Evolutionary conservation across 2,329 filamentous ascomycete genomes (phyloP), one percentile per base, ranked within the genome.

Genomic region (Leptographium wingfieldii): DNA sequence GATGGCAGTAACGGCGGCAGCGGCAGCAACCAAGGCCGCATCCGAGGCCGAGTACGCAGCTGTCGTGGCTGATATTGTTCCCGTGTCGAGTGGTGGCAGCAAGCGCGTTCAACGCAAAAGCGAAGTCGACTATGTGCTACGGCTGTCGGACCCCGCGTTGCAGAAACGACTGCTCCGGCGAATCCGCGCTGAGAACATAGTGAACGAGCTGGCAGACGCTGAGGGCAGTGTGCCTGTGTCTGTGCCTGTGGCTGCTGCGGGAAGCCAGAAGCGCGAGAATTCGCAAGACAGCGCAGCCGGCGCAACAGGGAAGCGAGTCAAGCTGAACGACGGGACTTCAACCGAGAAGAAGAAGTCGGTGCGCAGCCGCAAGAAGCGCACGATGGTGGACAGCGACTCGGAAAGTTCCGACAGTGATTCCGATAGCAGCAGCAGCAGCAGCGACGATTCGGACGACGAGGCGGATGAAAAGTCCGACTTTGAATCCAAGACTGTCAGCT

Each of bases 181-280:
- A 59, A 83, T 85, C 75, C 80, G 83, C 38, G 80, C 82, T 10
- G 82, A 86, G 69, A 74, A 77, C 63, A 75, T 86, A 35, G 65
- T 83, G 68, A 3, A 67, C 67, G 1, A 65, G 33, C 35, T 55
- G 66, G 14, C 66, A 66, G 22, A 65, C 61, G 25, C 14, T 66
- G 1, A 65, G 66, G 10, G 66, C 70, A 5, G 61, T 48, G 27
- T 22, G 43, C 5, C 14, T 35, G 33, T 35, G 33, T 7, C 9
- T 35, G 33, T 35, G 5, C 2, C 33, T 35, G 33, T 35, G 33
- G n/a, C 43, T 46, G 16, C 16, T 22, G 22, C 22, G 19, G 25
- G 22, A 25, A 25, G 48, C 6, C 48, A 51, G 22, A 51, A 51
- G 48, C 48, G 25, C 25, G 48, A 27, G n/a, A 22, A 48, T 10